These are phyloP conservation scores for Monilinia fructicola DNA, from an alignment of 2,329 filamentous ascomycete species.

Conservation along the genomic window DNA sequence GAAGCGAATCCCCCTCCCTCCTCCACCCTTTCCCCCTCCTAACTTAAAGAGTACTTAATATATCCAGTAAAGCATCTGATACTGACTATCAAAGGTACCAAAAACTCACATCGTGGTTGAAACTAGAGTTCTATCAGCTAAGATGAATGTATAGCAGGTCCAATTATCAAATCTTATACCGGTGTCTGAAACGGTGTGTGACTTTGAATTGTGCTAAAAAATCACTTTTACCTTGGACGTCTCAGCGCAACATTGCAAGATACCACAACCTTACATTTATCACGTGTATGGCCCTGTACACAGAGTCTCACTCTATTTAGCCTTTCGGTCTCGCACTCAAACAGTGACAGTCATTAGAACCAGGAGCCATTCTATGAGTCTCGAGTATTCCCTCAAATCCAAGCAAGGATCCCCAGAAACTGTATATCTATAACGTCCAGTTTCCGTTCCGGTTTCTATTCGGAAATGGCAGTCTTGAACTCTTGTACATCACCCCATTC, in stretches of 20 bases:
- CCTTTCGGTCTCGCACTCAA: background rate
- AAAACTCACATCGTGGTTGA: background rate
- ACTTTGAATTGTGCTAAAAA: background rate
- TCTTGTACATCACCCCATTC: conserved; percentile 8
- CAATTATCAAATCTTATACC: background rate
- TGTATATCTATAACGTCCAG: background rate
- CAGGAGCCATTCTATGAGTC: background rate
- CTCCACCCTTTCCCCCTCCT: too few relatives aligned
- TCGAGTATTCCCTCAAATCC: background rate
- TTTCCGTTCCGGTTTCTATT: background rate
- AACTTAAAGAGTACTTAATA: background rate
- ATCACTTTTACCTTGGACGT: too few relatives aligned
- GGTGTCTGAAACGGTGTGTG: too few relatives aligned
- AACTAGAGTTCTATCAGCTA: background rate
- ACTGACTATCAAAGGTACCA: background rate
- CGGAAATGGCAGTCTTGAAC: background rate
- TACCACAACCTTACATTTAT: too few relatives aligned
- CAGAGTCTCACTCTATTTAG: background rate
- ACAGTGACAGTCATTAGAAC: background rate
- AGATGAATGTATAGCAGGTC: background rate
- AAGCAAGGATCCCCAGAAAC: background rate
- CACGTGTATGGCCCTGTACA: background rate
- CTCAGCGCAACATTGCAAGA: too few relatives aligned
- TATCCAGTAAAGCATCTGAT: background rate
- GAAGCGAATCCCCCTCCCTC: background rate